Percentiles rank a stretch among this genome's conserved stretches.
Evolutionary conservation across 805 yeast genomes (phyloP).

Genomic region (Yarrowia divulgata): DNA sequence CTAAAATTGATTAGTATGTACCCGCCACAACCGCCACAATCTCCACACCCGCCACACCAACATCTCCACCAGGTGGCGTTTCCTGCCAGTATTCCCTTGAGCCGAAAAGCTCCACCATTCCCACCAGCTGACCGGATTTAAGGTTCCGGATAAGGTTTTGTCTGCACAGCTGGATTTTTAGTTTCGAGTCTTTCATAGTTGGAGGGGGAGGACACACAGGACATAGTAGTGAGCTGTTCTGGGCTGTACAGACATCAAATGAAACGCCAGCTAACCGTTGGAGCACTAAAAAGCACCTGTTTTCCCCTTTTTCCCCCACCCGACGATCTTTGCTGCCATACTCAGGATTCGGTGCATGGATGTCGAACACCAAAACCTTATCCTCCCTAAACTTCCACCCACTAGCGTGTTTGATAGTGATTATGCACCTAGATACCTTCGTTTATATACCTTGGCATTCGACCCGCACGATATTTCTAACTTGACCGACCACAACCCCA

Average conservation of each 20-base stretch:
- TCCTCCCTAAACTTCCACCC: not conserved
- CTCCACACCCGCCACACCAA: too few species aligned
- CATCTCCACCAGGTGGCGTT: not conserved
- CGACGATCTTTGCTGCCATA: conserved; percentile 21
- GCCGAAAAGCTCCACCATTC: not conserved
- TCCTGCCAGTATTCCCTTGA: not conserved
- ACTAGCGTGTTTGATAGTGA: conserved; percentile 28
- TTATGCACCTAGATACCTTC: conserved; percentile 26
- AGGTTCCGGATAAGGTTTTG: not conserved
- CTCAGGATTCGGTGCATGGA: conserved; percentile 31
- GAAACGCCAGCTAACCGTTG: too few species aligned
- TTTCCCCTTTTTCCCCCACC: not conserved
- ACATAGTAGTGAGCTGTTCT: too few species aligned
- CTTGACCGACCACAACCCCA: not conserved
- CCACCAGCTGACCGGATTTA: conserved; percentile 3
- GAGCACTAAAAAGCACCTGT: not conserved
- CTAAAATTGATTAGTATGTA: too few species aligned
- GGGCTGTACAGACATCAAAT: too few species aligned
- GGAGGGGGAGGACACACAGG: too few species aligned
- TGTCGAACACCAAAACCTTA: not conserved
- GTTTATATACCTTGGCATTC: conserved; percentile 16
- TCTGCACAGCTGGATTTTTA: not conserved
- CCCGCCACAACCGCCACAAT: not conserved
- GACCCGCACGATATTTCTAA: not conserved
- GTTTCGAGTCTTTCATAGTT: not conserved